Evolutionary conservation across 2,329 filamentous ascomycete species (phyloP).

Genomic region (Fusarium secorum): DNA sequence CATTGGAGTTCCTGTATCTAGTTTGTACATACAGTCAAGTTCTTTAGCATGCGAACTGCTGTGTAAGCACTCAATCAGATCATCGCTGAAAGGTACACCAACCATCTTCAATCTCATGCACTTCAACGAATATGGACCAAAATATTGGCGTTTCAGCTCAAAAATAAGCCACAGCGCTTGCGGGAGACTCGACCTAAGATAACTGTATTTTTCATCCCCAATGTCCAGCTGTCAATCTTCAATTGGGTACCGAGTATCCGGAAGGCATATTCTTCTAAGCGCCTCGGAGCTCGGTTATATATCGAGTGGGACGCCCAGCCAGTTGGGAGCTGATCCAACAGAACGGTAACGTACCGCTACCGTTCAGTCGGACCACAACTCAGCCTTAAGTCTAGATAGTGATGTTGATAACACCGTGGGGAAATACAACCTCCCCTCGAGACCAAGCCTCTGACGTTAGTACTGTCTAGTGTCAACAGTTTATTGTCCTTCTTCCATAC

Average conservation of each 20-base stretch:
- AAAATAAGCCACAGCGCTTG: neutral
- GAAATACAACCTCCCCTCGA: neutral
- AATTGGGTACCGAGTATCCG: neutral
- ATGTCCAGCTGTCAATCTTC: neutral
- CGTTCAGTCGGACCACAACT: neutral
- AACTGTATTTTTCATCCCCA: neutral
- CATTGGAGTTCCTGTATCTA: neutral
- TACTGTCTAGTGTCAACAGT: neutral
- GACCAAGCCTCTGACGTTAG: neutral
- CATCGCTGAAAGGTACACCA: neutral
- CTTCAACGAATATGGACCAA: neutral
- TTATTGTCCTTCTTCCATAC: neutral
- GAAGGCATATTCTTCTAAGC: conserved; percentile 2
- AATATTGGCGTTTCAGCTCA: neutral
- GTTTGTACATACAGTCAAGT: neutral
- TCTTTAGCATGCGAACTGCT: neutral
- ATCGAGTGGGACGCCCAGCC: neutral
- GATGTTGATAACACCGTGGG: neutral
- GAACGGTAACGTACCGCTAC: neutral
- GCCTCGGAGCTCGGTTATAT: neutral
- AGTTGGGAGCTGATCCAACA: neutral
- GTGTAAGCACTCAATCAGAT: neutral
- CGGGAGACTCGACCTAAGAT: neutral
- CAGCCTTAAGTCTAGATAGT: neutral
- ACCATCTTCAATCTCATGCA: neutral